phyloP scores from a whole-genome alignment of 495 filamentous ascomycete species.

The Niebla homalea region DNA sequence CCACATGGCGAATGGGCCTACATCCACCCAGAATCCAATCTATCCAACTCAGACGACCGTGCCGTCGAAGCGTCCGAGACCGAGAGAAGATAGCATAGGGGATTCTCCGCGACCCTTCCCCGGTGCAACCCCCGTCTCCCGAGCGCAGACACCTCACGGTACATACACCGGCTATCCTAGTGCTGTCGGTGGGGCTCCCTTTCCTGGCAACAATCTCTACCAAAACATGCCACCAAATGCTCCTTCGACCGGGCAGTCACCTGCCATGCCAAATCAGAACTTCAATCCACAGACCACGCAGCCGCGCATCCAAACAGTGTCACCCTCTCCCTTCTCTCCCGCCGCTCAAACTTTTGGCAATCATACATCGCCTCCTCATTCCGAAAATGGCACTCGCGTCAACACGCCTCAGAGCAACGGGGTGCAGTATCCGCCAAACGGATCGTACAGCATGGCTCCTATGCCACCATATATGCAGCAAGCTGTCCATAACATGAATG shows the following conservation, averaged over 20 bases:
- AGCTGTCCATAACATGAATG: constrained; percentile 20
- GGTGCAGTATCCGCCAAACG: constrained; percentile 42
- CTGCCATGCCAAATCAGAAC: constrained; percentile 65
- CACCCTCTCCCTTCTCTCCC: constrained; percentile 82
- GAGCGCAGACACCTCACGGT: constrained; percentile 80
- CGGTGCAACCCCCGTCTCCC: constrained; percentile 62
- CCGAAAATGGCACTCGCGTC: constrained; percentile 60
- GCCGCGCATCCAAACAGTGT: constrained; percentile 77
- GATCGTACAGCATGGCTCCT: constrained; percentile 23
- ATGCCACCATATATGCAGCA: constrained; percentile 32
- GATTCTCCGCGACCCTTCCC: constrained; percentile 71
- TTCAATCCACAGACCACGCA: constrained; percentile 51
- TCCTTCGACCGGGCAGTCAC: constrained; percentile 74
- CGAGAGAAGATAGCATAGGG: constrained; percentile 67
- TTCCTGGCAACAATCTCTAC: constrained; percentile 51
- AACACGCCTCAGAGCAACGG: constrained; percentile 60
- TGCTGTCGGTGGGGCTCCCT: constrained; percentile 42
- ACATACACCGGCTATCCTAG: constrained; percentile 50
- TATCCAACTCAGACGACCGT: constrained; percentile 72
- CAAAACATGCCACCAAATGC: constrained; percentile 74
- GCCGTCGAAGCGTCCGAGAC: constrained; percentile 74
- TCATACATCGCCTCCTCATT: constrained; percentile 66
- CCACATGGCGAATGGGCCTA: constrained; percentile 65
- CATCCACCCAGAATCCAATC: constrained; percentile 58
- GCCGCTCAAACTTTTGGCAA: constrained; percentile 58